Conservation (phyloP, 2,329 filamentous ascomycete species). For the Monilinia polystroma region DNA sequence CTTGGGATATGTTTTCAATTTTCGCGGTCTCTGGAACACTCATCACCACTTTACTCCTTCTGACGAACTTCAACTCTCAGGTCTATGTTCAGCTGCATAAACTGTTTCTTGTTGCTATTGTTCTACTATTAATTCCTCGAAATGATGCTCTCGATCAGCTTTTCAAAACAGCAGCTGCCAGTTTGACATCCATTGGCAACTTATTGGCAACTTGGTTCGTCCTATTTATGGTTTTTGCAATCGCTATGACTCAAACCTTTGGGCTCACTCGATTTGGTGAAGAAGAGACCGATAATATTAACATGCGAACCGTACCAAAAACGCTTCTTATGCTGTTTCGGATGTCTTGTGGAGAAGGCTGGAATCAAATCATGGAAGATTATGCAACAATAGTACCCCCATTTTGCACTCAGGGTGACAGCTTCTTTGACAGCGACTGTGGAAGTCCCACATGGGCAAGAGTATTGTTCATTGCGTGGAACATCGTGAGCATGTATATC, state of each 20-base stretch:
- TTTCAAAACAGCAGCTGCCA: constrained; percentile 97
- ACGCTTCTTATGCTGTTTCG: constrained; percentile 90
- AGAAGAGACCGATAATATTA: constrained; percentile 74
- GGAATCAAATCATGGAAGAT: constrained; percentile 97
- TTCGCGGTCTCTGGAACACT: constrained; percentile 78
- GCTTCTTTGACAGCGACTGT: constrained; percentile 88
- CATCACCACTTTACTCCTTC: constrained; percentile 73
- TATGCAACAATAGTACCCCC: constrained; percentile 78
- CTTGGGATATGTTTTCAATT: constrained; percentile 92
- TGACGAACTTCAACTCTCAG: constrained; percentile 57
- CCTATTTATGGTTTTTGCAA: constrained; percentile 92
- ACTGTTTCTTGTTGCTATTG: constrained; percentile 85
- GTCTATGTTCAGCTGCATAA: constrained; percentile 83
- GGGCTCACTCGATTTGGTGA: constrained; percentile 84
- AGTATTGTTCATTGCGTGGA: constrained; percentile 91
- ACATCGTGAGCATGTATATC: constrained; percentile 99
- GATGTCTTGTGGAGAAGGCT: constrained; percentile 91
- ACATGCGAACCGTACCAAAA: constrained; percentile 92
- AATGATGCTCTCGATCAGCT: constrained; percentile 97
- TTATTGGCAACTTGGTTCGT: constrained; percentile 96
- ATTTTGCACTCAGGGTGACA: constrained; percentile 68
- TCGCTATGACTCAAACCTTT: constrained; percentile 93
- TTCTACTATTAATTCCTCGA: constrained; percentile 86
- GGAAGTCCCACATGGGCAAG: constrained; percentile 88
- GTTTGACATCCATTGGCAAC: constrained; percentile 85